Evolutionary conservation across 768 basidiomycete species (phyloP).

Genomic region (Calocybe indica): DNA sequence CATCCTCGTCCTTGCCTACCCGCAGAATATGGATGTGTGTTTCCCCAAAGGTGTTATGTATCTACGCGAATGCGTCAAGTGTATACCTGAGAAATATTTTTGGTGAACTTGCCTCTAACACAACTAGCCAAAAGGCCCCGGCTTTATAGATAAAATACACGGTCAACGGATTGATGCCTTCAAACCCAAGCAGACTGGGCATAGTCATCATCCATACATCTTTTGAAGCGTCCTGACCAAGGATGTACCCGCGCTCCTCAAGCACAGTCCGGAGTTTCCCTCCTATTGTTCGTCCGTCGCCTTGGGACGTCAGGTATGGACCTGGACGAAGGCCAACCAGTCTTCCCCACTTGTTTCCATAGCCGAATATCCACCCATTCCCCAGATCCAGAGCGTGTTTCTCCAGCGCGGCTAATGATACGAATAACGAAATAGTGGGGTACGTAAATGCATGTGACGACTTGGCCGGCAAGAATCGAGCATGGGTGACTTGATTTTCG

Average conservation of each 20-base stretch:
- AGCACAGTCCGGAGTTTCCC: conserved; percentile 36
- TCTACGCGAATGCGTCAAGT: conserved; percentile 22
- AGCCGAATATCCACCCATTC: conserved; percentile 48
- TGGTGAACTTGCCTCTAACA: conserved; percentile 47
- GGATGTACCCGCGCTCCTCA: conserved; percentile 17
- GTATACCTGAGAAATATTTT: background rate
- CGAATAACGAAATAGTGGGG: conserved; percentile 46
- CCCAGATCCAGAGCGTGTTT: conserved; percentile 36
- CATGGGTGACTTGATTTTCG: conserved; percentile 46
- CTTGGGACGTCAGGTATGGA: conserved; percentile 34
- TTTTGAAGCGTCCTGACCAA: conserved; percentile 20
- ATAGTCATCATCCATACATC: conserved; percentile 73
- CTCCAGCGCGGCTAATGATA: conserved; percentile 55
- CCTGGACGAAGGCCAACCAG: conserved; percentile 40
- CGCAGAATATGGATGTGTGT: conserved; percentile 55
- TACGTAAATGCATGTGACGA: conserved; percentile 56
- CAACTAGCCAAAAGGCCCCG: conserved; percentile 29
- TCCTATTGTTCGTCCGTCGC: conserved; percentile 23
- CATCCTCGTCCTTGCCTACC: conserved; percentile 38
- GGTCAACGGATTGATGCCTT: conserved; percentile 68
- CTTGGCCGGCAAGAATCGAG: conserved; percentile 39
- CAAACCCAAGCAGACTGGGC: conserved; percentile 60
- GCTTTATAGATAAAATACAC: conserved; percentile 59
- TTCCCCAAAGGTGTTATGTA: conserved; percentile 74
- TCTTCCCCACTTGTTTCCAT: conserved; percentile 37